Conservation (phyloP, 148 eudicot genomes). For the Persicaria tinctoria region DNA sequence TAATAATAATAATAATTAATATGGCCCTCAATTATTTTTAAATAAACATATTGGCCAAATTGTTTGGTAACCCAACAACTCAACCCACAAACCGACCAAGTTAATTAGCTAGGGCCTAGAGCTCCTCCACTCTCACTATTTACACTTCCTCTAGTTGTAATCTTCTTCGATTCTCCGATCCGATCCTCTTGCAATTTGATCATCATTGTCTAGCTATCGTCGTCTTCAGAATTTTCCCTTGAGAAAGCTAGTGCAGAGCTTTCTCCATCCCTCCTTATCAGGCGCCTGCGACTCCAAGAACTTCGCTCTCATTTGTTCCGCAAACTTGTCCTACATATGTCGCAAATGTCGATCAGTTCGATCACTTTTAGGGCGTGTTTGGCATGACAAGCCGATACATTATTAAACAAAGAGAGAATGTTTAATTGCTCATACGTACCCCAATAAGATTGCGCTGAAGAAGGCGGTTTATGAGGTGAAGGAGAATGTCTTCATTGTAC, state of each 20-base stretch:
- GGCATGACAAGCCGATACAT: neutral
- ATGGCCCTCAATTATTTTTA: neutral
- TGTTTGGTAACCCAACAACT: neutral
- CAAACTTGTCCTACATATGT: slow-evolving; percentile 38
- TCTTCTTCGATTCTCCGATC: neutral
- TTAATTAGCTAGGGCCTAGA: neutral
- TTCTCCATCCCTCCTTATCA: slow-evolving; percentile 66
- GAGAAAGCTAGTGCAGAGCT: slow-evolving; percentile 62
- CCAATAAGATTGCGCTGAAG: slow-evolving; percentile 29
- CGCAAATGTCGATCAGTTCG: neutral
- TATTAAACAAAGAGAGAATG: neutral
- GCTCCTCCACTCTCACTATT: neutral
- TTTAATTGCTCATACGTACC: slow-evolving; percentile 23
- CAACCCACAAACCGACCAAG: neutral
- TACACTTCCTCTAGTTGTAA: neutral
- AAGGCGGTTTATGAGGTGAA: slow-evolving; percentile 64
- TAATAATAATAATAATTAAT: neutral
- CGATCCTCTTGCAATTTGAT: neutral
- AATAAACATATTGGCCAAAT: neutral
- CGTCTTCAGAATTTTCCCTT: slow-evolving; percentile 34
- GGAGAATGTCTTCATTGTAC: slow-evolving; percentile 75
- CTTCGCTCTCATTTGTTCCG: slow-evolving; percentile 43
- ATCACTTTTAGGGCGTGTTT: neutral
- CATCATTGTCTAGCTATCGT: neutral
- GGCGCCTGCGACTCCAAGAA: slow-evolving; percentile 40